Conservation (phyloP, 495 filamentous ascomycete genomes). For the Neurospora hispaniola region DNA sequence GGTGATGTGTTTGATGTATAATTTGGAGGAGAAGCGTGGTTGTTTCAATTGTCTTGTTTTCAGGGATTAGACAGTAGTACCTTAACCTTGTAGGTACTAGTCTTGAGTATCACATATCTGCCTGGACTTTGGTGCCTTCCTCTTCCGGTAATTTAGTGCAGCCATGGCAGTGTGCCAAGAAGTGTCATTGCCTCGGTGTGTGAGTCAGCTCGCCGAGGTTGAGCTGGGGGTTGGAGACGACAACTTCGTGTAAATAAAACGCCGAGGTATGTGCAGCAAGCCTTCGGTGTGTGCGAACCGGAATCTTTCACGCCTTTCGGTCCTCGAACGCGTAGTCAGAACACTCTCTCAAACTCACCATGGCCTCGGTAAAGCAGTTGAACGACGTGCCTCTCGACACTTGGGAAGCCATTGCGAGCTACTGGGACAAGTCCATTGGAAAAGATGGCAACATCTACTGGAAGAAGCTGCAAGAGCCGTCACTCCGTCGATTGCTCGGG, state of each 20-base stretch:
- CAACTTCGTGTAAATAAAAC: neutral
- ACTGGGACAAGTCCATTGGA: conserved; percentile 30
- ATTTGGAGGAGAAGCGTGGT: neutral
- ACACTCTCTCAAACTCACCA: neutral
- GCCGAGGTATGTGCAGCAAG: neutral
- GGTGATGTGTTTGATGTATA: neutral
- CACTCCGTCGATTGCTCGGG: conserved; percentile 22
- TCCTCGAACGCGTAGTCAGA: neutral
- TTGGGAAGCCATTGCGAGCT: conserved; percentile 27
- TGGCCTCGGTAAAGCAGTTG: neutral
- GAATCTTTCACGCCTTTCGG: neutral
- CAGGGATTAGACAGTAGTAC: neutral
- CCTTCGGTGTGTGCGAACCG: neutral
- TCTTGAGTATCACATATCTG: neutral
- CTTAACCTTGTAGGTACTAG: neutral
- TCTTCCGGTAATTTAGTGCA: neutral
- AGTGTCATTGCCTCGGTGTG: neutral
- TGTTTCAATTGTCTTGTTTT: neutral
- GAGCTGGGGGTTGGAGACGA: neutral
- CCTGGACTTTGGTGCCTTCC: neutral
- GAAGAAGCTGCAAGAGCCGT: conserved; percentile 24
- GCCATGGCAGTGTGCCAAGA: neutral
- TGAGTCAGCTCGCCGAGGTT: neutral
- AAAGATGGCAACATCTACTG: conserved; percentile 31
- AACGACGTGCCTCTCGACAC: conserved; percentile 8